Base-by-base conservation (phyloP, 2,329 filamentous ascomycete genomes). In the Penicillium olsonii region DNA sequence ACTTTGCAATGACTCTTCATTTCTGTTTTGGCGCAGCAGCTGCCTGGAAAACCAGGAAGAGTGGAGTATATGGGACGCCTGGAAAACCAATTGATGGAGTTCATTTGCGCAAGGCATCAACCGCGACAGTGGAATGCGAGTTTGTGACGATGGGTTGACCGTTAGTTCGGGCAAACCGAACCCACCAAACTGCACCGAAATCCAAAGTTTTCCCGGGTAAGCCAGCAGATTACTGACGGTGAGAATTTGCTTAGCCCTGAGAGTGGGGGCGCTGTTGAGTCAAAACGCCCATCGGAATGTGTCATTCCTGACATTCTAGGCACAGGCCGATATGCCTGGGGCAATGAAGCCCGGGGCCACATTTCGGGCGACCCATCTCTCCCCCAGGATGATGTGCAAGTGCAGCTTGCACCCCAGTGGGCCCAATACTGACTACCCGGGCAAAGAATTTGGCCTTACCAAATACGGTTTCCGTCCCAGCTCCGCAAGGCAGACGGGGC, bases 401-500 rank as follows among this genome's bases (percentile, higher is more conserved):
- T 39, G 40, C 22, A 29, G 33, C 29, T 39, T n/a, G 14, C 29
- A 29, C 41, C 20, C 39, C 35, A 43, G 15, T 53, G 33, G 53
- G 50, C 53, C 53, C 42, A 46, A 34, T 52, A 11, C 24, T 37
- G 42, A 48, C 22, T 24, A 24, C 52, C 50, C 50, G 38, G 49
- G 49, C 42, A 15, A 42, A 19, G 24, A 46, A 34, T 34, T 11
- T 31, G 18, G 12, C 20, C 22, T 48, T 50, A 54, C 55, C 57
- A 31, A 45, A 60, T 49, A 37, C 44, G 54, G 57, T 33, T 15
- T 33, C 34, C 42, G 42, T n/a, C n/a, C n/a, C n/a, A n/a, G n/a
- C n/a, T n/a, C n/a, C 42, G 42, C 49, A 39, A 55, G 56, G 56
- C 50, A 46, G 56, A 49, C 45, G 54, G 45, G 56, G 51, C 53